These are phyloP conservation scores for Pythium dissimile DNA, from an alignment of 352 stramenopile species.

Conservation along the genomic window DNA sequence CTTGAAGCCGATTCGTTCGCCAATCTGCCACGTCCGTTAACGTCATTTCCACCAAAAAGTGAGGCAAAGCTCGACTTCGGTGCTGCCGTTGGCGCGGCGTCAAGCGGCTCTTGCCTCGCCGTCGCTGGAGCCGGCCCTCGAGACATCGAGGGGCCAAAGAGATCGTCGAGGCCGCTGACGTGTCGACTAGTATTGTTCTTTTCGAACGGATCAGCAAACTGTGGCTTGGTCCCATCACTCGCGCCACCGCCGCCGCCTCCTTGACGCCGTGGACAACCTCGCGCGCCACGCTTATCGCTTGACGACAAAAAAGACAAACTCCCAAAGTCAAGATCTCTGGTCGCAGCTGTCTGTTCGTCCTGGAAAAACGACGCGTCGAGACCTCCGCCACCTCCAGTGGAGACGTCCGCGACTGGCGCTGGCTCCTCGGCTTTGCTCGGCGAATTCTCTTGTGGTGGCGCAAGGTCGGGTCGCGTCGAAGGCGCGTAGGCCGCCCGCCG, in stretches of 20 bases:
- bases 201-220: conserved; percentile 23
- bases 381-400: neutral
- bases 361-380: conserved; percentile 25
- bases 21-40: neutral
- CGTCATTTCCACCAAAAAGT: conserved; percentile 15
- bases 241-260: neutral
- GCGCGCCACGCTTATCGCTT: conserved; percentile 2
- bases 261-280: conserved; percentile 1
- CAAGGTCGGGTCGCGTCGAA: neutral
- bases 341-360: no score
- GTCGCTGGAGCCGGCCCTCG: no score
- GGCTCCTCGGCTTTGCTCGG: neutral
- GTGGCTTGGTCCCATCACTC: neutral
- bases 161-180: conserved; percentile 12
- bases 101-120: no score
- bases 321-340: no score
- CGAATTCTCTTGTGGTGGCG: no score
- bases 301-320: conserved; percentile 12
- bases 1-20: neutral
- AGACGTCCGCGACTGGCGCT: neutral
- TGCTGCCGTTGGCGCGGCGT: no score
- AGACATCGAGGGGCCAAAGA: conserved; percentile 15
- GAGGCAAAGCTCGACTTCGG: conserved; percentile 22
- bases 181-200: neutral
- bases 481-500: conserved; percentile 1